Conservation (phyloP, 306 rosid genomes). For the Quercus suber region DNA sequence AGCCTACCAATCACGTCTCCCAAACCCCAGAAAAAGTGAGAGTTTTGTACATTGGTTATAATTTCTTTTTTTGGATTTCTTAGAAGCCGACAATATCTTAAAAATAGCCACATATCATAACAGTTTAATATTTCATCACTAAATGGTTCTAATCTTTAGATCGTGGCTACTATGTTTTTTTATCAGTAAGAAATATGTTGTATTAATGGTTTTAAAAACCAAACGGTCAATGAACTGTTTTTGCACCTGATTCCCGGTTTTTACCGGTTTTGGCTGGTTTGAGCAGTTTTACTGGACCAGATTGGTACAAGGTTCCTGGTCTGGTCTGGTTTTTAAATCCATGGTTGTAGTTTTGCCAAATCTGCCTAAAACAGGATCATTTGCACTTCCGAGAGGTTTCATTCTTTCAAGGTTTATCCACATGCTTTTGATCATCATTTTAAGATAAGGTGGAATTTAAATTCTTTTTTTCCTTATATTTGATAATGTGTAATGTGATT, state of each 20-base stretch:
- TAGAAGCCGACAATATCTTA: background rate
- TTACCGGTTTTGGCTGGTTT: too few species aligned
- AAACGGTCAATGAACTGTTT: too few species aligned
- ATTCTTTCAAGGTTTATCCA: background rate
- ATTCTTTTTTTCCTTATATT: background rate
- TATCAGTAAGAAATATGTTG: background rate
- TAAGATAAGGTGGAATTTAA: background rate
- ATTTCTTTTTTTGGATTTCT: background rate
- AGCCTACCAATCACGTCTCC: too few species aligned
- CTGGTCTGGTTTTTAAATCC: too few species aligned
- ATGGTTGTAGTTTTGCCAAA: background rate
- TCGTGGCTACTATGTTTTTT: background rate
- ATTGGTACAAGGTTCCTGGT: too few species aligned
- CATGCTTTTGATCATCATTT: background rate
- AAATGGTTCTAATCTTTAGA: background rate
- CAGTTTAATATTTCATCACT: background rate
- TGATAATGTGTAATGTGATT: too few species aligned
- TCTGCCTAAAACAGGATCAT: conserved; percentile 6
- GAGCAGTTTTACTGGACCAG: too few species aligned
- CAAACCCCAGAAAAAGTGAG: too few species aligned
- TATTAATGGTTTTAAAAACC: too few species aligned
- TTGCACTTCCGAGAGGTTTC: conserved; percentile 4
- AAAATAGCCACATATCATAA: background rate
- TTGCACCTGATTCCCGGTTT: too few species aligned
- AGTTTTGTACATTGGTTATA: too few species aligned